A percentile compares a stretch with the other conserved stretches of the same genome.
Evolutionary conservation across 306 rosid species (phyloP).

Genomic region (Glycine tomentella): DNA sequence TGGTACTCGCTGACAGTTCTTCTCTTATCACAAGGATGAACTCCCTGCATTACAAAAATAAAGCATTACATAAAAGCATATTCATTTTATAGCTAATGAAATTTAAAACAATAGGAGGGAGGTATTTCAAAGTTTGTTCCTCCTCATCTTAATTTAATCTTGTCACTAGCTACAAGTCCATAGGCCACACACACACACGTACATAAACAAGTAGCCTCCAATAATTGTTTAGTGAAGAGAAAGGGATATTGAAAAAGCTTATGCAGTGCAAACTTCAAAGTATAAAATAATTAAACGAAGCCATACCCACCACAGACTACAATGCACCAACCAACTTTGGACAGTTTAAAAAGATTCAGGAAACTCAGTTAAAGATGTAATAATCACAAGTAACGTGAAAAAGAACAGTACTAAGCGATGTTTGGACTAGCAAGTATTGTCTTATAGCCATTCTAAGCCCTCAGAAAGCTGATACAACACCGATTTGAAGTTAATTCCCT

Average conservation of each 20-base stretch:
- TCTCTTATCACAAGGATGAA: conserved; percentile 89
- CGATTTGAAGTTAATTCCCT: neutral
- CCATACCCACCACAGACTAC: neutral
- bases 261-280: neutral
- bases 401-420: neutral
- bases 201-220: conserved; percentile 25
- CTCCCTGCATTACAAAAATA: conserved; percentile 62
- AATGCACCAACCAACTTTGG: conserved; percentile 18
- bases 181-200: conserved; percentile 11
- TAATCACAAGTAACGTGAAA: neutral
- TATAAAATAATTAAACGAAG: neutral
- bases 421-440: neutral
- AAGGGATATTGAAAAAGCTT: conserved; percentile 19
- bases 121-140: conserved; percentile 24
- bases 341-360: conserved; percentile 8
- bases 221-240: conserved; percentile 24
- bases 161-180: conserved; percentile 3
- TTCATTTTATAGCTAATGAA: conserved; percentile 4
- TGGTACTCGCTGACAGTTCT: conserved; percentile 73
- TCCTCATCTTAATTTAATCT: conserved; percentile 10
- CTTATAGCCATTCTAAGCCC: neutral
- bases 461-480: neutral
- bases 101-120: conserved; percentile 9
- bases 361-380: neutral
- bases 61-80: conserved; percentile 11